Evolutionary conservation across 2,329 filamentous ascomycete genomes (phyloP), one percentile per base, ranked within the genome.

Genomic region (Leptographium procerum): DNA sequence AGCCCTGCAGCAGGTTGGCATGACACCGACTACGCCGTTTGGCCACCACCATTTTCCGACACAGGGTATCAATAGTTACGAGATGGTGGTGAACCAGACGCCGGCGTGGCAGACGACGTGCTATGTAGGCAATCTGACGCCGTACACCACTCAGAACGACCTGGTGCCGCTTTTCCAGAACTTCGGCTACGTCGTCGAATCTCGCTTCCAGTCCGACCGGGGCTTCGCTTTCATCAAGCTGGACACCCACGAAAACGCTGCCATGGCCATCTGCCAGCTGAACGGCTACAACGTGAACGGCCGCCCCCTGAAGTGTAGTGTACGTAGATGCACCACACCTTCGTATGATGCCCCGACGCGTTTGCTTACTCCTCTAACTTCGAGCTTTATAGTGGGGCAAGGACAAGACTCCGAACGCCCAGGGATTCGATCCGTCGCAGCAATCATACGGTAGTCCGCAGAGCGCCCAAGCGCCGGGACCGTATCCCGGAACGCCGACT

Each of bases 151-250:
- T 4, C 91, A 96, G 70, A 91, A 91, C 68, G 94, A 99, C 66
- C 84, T 99, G 34, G 88, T 99, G n/a, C 94, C 94, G 6, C 80
- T 99, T 43, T 99, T 99, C 80, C 90, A 96, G 73, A 97, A 97
- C 77, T 99, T 97, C 70, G 94, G 94, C 59, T 97, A 90, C 68
- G 94, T 99, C 51, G 88, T 95, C 56, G 94, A 99, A 75, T 96
- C 92, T 55, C 89, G 94, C 61, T 95, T 99, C 81, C 94, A 99
- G 75, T 91, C 94, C 58, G 94, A 99, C 71, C 89, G 94, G 65
- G 94, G 94, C 16, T 99, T 99, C 71, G 91, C 94, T 9, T 99
- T 99, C 72, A 90, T 99, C 73, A 99, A 99, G 80, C 96, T 99
- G 91, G 94, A 99, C 71, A 88, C 86, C 8, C 94, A 99, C 69